These are phyloP conservation scores for Phyllostachys edulis DNA, from an alignment of 176 grass and related monocot genomes.

Conservation along the genomic window DNA sequence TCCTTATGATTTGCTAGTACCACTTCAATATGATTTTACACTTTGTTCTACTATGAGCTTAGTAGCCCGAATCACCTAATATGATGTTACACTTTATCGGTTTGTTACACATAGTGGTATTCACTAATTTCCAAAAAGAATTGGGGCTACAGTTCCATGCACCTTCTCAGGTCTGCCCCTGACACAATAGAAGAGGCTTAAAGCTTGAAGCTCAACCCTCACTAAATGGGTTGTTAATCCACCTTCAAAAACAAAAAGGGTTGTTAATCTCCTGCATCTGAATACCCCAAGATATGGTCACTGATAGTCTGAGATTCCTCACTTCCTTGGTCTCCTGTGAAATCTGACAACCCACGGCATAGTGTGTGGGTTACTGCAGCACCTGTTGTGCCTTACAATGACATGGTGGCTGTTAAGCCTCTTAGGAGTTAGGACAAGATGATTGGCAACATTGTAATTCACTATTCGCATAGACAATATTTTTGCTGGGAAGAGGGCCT, in stretches of 20 bases:
- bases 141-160: not conserved
- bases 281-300: not conserved
- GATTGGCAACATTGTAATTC: not conserved
- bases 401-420: not conserved
- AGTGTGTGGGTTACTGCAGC: not conserved
- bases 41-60: not conserved
- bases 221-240: slow-evolving; percentile 10
- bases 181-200: not conserved
- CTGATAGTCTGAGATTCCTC: not conserved
- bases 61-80: not conserved
- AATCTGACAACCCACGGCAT: not conserved
- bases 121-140: not conserved
- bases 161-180: not conserved
- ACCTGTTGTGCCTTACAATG: not conserved
- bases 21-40: not conserved
- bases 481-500: not conserved
- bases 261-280: slow-evolving; percentile 6
- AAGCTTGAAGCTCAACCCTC: not conserved
- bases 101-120: not conserved
- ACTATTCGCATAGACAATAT: not conserved
- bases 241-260: not conserved
- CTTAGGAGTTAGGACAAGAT: not conserved
- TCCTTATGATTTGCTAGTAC: not conserved
- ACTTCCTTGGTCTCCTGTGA: not conserved
- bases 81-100: not conserved